Evolutionary conservation across 495 filamentous ascomycete species (phyloP), one percentile per base, ranked within the genome.

Genomic region (Stereocaulon alpinum): DNA sequence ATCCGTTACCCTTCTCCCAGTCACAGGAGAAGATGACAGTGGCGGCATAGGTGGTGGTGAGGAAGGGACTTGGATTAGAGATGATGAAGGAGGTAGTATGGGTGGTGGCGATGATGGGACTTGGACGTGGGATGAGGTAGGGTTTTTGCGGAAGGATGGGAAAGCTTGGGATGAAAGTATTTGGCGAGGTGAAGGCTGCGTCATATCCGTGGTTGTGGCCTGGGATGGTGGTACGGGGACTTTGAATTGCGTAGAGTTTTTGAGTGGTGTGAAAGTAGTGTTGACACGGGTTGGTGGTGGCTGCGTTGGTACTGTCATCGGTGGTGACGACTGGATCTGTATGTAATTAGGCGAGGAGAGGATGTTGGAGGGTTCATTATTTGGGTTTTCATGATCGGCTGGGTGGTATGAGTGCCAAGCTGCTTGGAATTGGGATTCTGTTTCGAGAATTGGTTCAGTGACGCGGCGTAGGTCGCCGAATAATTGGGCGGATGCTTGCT

Each of bases 131-230:
- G 47, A 50, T 4, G 18, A 24, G 0, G 18, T 6, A 0, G 15
- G 42, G 10, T 17, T 6, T 29, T 27, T 30, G 9, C 17, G 20
- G 14, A 6, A 27, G 4, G 40, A 32, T 20, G 15, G 47, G 41
- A 55, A 17, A 15, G 6, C 14, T 51, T 45, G 56, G 40, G 55
- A 43, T 18, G 56, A 42, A 22, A 15, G 30, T 27, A 55, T n/a
- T 6, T 42, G 58, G 1, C 40, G 60, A 3, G 55, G 61, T 24
- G 66, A 61, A 6, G 55, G 47, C 45, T 66, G 65, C 4, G 68
- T 69, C 18, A 37, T 9, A 40, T 65, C 67, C 5, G 60, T 55
- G 6, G 67, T 70, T 15, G 68, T 68, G 20, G 68, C 68, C 60
- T 70, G 68, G 17, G 68, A 70, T 1, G 63, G 50, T n/a, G 64